Conservation (phyloP, 331 rosid genomes). For the Telfairia occidentalis region DNA sequence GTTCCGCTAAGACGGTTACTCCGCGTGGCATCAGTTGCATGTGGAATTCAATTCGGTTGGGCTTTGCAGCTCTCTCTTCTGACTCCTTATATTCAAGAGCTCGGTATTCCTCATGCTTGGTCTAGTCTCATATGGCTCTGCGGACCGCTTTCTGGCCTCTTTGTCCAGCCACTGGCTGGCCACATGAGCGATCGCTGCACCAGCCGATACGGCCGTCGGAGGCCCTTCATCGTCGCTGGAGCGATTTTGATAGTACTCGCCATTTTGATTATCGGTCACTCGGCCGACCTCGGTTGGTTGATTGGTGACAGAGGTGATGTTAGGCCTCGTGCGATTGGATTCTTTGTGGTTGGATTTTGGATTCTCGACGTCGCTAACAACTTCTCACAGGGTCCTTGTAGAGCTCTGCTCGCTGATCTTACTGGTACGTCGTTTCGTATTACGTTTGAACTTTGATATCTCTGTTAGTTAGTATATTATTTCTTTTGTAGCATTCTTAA, state of each 20-base stretch:
- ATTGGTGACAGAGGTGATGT: slow-evolving; percentile 42
- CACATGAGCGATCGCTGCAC: slow-evolving; percentile 68
- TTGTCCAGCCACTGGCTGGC: slow-evolving; percentile 83
- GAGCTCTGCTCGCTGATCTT: slow-evolving; percentile 91
- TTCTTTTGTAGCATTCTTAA: background rate
- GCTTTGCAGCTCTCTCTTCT: slow-evolving; percentile 82
- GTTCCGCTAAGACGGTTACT: slow-evolving; percentile 42
- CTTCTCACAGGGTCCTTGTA: slow-evolving; percentile 79
- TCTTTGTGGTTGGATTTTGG: slow-evolving; percentile 80
- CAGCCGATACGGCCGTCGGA: slow-evolving; percentile 79
- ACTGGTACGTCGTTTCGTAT: slow-evolving; percentile 35
- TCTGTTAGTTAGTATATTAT: background rate
- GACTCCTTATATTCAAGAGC: slow-evolving; percentile 90
- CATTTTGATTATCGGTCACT: slow-evolving; percentile 54
- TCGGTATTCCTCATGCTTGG: slow-evolving; percentile 93
- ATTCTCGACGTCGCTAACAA: slow-evolving; percentile 82
- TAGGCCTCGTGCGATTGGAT: slow-evolving; percentile 47
- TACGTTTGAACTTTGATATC: background rate
- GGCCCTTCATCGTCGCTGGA: slow-evolving; percentile 64
- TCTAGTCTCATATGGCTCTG: slow-evolving; percentile 86
- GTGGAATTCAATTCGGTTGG: slow-evolving; percentile 97
- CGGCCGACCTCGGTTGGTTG: slow-evolving; percentile 80
- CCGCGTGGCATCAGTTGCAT: slow-evolving; percentile 65
- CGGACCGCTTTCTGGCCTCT: slow-evolving; percentile 75
- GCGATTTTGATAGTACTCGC: slow-evolving; percentile 35